Evolutionary conservation across 768 basidiomycete genomes (phyloP).

Genomic region (Pholiota conissans): DNA sequence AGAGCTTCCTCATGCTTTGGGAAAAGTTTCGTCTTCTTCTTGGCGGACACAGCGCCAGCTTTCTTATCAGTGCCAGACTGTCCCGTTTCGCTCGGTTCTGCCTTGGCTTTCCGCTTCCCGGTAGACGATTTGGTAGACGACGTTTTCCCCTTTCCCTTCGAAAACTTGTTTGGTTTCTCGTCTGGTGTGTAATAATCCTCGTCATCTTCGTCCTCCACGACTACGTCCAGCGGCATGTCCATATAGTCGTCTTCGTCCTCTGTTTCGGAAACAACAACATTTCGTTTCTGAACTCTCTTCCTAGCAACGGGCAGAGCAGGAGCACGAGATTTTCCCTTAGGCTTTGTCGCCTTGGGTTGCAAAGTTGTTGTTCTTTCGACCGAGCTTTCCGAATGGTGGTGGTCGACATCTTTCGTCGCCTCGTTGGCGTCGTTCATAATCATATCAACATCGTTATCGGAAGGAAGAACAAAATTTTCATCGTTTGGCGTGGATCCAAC

Average conservation of each 20-base stretch:
- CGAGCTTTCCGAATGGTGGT: conserved; percentile 12
- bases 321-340: conserved; percentile 7
- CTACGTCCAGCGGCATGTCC: conserved; percentile 16
- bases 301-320: conserved; percentile 12
- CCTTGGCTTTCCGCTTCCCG: conserved; percentile 24
- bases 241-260: conserved; percentile 21
- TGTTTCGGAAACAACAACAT: conserved; percentile 20
- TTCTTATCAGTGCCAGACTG: conserved; percentile 9
- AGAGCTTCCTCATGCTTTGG: conserved; percentile 29
- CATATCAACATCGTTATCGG: conserved; percentile 9
- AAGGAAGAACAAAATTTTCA: not conserved
- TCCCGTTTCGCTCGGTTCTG: conserved; percentile 11
- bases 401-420: conserved; percentile 23
- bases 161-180: conserved; percentile 24
- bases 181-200: conserved; percentile 23
- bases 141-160: conserved; percentile 30
- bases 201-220: conserved; percentile 24
- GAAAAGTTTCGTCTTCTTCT: conserved; percentile 26
- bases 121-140: conserved; percentile 5
- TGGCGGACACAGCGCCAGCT: conserved; percentile 9
- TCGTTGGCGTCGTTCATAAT: conserved; percentile 26
- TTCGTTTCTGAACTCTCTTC: conserved; percentile 19
- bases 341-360: conserved; percentile 9
- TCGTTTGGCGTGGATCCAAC: not conserved
- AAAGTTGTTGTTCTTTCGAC: not conserved